These are phyloP conservation scores for Begonia fuchsioides DNA, from an alignment of 306 rosid species.

Conservation along the genomic window DNA sequence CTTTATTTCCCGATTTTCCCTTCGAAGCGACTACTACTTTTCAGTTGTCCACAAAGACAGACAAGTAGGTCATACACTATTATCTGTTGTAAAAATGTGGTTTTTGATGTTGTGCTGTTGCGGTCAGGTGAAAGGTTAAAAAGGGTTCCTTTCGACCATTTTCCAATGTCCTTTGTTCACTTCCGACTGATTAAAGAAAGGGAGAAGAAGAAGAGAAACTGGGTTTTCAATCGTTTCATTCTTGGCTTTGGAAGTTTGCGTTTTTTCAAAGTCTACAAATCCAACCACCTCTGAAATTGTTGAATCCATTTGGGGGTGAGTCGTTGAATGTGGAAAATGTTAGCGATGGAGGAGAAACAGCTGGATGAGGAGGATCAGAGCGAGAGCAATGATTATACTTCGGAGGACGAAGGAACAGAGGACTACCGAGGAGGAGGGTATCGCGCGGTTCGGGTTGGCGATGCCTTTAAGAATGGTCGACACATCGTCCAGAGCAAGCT, in stretches of 20 bases:
- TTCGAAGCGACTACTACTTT: too few relatives aligned
- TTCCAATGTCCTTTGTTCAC: too few relatives aligned
- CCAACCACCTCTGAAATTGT: background rate
- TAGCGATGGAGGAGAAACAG: constrained; percentile 40
- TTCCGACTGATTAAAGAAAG: too few relatives aligned
- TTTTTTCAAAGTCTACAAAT: background rate
- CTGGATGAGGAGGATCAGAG: constrained; percentile 35
- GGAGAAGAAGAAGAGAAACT: too few relatives aligned
- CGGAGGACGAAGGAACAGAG: constrained; percentile 96
- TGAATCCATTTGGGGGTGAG: background rate
- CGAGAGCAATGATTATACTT: constrained; percentile 85
- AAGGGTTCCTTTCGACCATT: too few relatives aligned
- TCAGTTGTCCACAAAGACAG: too few relatives aligned
- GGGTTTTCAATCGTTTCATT: too few relatives aligned
- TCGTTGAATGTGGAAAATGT: constrained; percentile 6
- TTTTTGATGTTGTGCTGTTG: too few relatives aligned
- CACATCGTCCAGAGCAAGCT: constrained; percentile 84
- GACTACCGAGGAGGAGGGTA: constrained; percentile 94
- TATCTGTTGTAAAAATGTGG: too few relatives aligned
- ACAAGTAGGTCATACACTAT: too few relatives aligned
- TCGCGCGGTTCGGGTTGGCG: constrained; percentile 86
- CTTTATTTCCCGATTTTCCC: too few relatives aligned
- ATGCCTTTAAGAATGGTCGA: constrained; percentile 53
- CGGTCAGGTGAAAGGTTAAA: too few relatives aligned
- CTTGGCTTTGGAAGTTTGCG: background rate